These are phyloP conservation scores for Marasmius oreades DNA, from an alignment of 1,284 basidiomycete genomes.

Conservation along the genomic window DNA sequence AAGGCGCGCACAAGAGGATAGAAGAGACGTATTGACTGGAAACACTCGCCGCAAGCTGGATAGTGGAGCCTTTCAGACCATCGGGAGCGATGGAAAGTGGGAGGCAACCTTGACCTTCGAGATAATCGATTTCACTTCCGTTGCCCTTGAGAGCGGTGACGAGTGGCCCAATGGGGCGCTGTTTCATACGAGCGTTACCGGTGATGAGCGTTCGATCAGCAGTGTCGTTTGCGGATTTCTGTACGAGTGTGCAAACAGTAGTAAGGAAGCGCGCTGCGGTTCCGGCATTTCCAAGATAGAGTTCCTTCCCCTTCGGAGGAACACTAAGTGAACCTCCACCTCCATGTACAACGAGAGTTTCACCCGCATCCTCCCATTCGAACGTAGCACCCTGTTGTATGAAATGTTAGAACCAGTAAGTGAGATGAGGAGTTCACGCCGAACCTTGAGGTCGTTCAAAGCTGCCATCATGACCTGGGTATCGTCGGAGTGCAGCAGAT, in stretches of 20 bases:
- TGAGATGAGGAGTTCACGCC: conserved; percentile 5
- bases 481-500: conserved; percentile 95
- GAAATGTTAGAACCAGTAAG: conserved; percentile 9
- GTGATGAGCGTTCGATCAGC: conserved; percentile 76
- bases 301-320: conserved; percentile 77
- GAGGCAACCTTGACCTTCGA: conserved; percentile 81
- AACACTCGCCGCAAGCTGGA: conserved; percentile 90
- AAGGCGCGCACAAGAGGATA: conserved; percentile 94
- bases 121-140: conserved; percentile 76
- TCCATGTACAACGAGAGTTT: conserved; percentile 91
- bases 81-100: conserved; percentile 84
- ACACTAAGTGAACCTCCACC: conserved; percentile 80
- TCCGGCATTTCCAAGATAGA: conserved; percentile 97
- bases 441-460: conserved; percentile 80
- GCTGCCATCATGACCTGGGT: conserved; percentile 99
- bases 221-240: conserved; percentile 39
- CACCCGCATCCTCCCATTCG: conserved; percentile 85
- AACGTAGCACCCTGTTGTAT: conserved; percentile 70
- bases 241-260: conserved; percentile 88
- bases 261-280: conserved; percentile 98
- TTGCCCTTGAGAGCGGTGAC: conserved; percentile 89
- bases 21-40: conserved; percentile 99
- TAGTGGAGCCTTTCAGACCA: conserved; percentile 83
- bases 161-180: conserved; percentile 93
- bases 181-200: conserved; percentile 98